Conservation (phyloP, 768 basidiomycete genomes). For the Mycena galopus region DNA sequence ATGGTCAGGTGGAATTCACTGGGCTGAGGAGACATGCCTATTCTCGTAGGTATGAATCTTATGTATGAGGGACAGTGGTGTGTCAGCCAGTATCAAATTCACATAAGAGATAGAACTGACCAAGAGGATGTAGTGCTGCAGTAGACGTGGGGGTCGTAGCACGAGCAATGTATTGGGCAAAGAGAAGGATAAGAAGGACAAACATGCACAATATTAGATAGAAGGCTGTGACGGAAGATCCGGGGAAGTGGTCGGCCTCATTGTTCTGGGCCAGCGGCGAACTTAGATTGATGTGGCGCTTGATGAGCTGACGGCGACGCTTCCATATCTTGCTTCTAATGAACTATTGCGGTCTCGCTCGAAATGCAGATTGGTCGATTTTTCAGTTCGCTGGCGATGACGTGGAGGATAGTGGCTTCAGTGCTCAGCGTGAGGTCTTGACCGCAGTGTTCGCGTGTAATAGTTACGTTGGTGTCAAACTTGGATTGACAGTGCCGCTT, state of each 20-base stretch:
- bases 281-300: not conserved
- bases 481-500: no score
- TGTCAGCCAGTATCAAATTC: not conserved
- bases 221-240: slow-evolving; percentile 11
- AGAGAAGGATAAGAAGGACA: not conserved
- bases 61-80: no score
- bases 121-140: not conserved
- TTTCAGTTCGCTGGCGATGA: no score
- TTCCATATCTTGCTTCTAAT: no score
- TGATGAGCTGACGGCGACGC: not conserved
- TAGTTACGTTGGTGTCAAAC: no score
- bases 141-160: not conserved
- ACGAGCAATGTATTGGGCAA: not conserved
- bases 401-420: no score
- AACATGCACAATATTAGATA: not conserved
- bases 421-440: no score
- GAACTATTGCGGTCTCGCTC: not conserved
- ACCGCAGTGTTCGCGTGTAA: no score
- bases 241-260: no score
- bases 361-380: not conserved
- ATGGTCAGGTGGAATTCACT: not conserved
- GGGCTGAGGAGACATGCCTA: not conserved
- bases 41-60: not conserved
- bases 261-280: not conserved
- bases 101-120: not conserved